These are phyloP conservation scores for Maudiozyma turicensis DNA, from an alignment of 805 yeast species.

Conservation along the genomic window DNA sequence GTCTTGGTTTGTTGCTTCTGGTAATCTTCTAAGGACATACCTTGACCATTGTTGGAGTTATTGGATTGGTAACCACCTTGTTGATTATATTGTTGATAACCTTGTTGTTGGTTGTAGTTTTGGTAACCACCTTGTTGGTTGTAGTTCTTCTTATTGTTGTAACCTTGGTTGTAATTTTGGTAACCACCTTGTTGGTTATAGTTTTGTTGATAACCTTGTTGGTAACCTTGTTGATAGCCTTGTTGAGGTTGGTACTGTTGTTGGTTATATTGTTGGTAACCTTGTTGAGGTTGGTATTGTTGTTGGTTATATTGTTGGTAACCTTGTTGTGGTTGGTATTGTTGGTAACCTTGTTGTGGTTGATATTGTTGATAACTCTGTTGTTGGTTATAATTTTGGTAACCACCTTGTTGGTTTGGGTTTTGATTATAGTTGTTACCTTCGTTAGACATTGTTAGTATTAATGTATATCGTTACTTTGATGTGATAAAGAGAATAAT, in stretches of 20 bases:
- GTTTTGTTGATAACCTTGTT: constrained; percentile 16
- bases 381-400: constrained; percentile 9
- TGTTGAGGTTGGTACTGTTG: constrained; percentile 21
- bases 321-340: constrained; percentile 9
- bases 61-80: constrained; percentile 11
- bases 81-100: constrained; percentile 7
- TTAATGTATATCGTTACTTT: not conserved
- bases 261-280: constrained; percentile 20
- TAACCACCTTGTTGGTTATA: constrained; percentile 17
- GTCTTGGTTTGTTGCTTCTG: constrained; percentile 49
- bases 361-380: constrained; percentile 18
- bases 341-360: constrained; percentile 24
- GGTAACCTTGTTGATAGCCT: constrained; percentile 20
- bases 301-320: constrained; percentile 16
- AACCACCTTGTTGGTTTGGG: constrained; percentile 7
- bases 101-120: constrained; percentile 3
- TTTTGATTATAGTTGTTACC: constrained; percentile 5
- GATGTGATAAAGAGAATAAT: not conserved
- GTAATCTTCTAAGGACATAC: constrained; percentile 76
- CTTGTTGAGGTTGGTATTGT: constrained; percentile 16
- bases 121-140: constrained; percentile 8
- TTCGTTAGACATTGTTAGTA: constrained; percentile 10
- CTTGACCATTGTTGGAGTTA: constrained; percentile 27
- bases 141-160: constrained; percentile 13
- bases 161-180: constrained; percentile 26